phyloP scores from a whole-genome alignment of 768 basidiomycete species.

The Lentinus brumalis region DNA sequence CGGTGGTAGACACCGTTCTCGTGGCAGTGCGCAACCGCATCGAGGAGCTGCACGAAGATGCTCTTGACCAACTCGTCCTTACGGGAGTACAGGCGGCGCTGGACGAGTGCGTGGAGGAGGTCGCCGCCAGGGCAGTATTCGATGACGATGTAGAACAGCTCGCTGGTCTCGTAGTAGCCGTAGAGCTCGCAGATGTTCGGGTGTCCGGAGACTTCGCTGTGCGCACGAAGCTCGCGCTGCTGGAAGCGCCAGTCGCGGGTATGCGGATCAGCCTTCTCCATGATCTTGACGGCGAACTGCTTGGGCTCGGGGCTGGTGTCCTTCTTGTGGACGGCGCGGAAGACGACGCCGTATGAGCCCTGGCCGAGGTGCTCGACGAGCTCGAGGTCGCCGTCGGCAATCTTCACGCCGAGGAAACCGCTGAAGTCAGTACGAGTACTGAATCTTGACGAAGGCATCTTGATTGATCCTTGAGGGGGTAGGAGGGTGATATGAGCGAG shows the following conservation, averaged over 20 bases:
- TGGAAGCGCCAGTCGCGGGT: constrained; percentile 21
- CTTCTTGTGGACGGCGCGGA: constrained; percentile 24
- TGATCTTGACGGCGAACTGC: constrained; percentile 29
- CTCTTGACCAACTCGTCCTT: constrained; percentile 47
- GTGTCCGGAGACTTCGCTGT: constrained; percentile 55
- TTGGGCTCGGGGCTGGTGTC: constrained; percentile 12
- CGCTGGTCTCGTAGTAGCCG: constrained; percentile 60
- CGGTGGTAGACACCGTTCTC: constrained; percentile 54
- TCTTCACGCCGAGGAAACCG: constrained; percentile 20
- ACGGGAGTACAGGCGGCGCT: constrained; percentile 37
- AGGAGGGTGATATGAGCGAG: neutral
- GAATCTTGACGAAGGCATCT: neutral
- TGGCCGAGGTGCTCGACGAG: constrained; percentile 28
- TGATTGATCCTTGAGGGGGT: no score
- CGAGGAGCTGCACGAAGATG: constrained; percentile 57
- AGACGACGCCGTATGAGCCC: constrained; percentile 32
- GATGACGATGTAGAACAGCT: constrained; percentile 69
- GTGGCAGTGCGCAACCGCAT: constrained; percentile 56
- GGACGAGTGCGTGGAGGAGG: constrained; percentile 48
- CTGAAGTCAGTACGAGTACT: constrained; percentile 8
- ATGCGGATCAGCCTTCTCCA: constrained; percentile 20
- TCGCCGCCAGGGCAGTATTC: constrained; percentile 49
- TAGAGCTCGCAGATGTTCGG: constrained; percentile 72
- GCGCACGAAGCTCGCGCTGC: constrained; percentile 63
- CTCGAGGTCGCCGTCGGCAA: constrained; percentile 25